phyloP scores from a whole-genome alignment of 371 early-diverging fungal species.

The Conidiobolus coronatus region DNA sequence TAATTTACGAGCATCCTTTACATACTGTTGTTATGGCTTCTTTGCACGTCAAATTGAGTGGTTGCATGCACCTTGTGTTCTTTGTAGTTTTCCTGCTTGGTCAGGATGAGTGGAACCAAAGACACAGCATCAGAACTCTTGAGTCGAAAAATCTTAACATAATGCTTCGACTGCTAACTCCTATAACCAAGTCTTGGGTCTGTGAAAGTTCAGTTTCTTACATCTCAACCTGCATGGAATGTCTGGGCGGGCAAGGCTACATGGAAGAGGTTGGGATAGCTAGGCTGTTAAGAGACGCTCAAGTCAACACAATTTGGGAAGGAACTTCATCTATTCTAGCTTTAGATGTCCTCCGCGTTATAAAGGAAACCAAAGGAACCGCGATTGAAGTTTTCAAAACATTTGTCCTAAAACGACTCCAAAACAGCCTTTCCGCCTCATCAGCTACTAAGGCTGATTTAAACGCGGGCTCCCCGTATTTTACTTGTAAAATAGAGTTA shows the following conservation, averaged over 20 bases:
- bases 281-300: constrained; percentile 25
- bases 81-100: constrained; percentile 28
- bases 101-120: too few relatives aligned
- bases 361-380: constrained; percentile 23
- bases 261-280: constrained; percentile 45
- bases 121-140: too few relatives aligned
- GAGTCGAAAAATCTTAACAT: too few relatives aligned
- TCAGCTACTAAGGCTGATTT: too few relatives aligned
- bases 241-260: constrained; percentile 42
- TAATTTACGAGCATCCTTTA: constrained; percentile 22
- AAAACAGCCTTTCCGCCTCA: too few relatives aligned
- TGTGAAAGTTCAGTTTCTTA: constrained; percentile 21
- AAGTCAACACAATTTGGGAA: constrained; percentile 48
- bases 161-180: constrained; percentile 34
- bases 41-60: constrained; percentile 23
- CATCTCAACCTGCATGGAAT: constrained; percentile 32
- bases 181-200: constrained; percentile 30
- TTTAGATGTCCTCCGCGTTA: constrained; percentile 32
- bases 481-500: too few relatives aligned
- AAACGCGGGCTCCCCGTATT: too few relatives aligned
- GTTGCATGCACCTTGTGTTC: constrained; percentile 23
- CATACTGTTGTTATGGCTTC: constrained; percentile 28
- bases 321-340: constrained; percentile 42
- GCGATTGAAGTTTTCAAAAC: too few relatives aligned
- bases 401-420: too few relatives aligned